Percentiles rank a stretch among this genome's conserved stretches.
These are phyloP conservation scores for Dillenia turbinata DNA, from an alignment of 164 flowering plant species.

Conservation along the genomic window DNA sequence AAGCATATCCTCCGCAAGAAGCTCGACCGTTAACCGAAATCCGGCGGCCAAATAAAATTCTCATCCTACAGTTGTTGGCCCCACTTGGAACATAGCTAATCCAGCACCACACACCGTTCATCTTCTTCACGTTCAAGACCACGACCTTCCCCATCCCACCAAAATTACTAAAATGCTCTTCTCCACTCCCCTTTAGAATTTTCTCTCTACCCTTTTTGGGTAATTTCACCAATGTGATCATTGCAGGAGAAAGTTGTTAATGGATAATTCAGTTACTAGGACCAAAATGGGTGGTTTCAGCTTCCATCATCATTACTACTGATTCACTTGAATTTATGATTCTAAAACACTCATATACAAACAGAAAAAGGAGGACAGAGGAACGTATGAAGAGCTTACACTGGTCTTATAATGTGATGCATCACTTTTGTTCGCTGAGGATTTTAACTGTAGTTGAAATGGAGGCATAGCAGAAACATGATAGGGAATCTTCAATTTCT, in stretches of 20 bases:
- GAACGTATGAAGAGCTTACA: background rate
- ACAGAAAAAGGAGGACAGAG: constrained; percentile 9
- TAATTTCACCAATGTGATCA: background rate
- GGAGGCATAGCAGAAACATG: constrained; percentile 15
- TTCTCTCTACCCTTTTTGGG: background rate
- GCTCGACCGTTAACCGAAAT: constrained; percentile 9
- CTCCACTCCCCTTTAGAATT: background rate
- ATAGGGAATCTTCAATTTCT: constrained; percentile 15
- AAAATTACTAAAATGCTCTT: background rate
- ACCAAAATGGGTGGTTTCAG: no score
- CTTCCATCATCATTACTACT: background rate
- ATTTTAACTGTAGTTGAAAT: constrained; percentile 15
- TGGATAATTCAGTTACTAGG: no score
- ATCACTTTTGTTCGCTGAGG: constrained; percentile 5
- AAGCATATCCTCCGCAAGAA: constrained; percentile 13
- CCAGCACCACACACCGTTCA: constrained; percentile 10
- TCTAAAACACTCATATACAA: background rate
- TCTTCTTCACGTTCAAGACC: constrained; percentile 1
- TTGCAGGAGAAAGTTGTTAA: no score
- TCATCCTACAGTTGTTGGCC: constrained; percentile 10
- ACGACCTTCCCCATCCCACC: background rate
- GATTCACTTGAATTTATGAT: background rate
- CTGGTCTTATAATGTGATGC: constrained; percentile 3
- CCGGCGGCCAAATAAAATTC: constrained; percentile 8
- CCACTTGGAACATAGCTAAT: background rate